Percentiles rank a stretch among this genome's conserved stretches.
Conservation (phyloP, 75 land plant genomes). For the Picea glauca region DNA sequence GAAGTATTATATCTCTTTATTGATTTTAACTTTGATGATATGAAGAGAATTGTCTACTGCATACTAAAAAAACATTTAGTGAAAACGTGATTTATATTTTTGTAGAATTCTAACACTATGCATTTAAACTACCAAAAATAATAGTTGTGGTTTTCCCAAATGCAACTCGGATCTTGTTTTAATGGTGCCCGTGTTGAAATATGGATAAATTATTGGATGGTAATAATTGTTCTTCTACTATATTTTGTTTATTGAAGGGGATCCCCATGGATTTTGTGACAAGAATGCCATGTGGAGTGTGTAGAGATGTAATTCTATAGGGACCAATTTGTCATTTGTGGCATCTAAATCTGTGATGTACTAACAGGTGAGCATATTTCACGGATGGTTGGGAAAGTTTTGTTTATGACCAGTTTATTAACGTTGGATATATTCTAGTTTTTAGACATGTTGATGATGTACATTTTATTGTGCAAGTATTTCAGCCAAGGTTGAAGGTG, state of each 20-base stretch:
- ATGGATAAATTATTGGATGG: too few relatives aligned
- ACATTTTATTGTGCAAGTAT: not conserved
- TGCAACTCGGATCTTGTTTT: too few relatives aligned
- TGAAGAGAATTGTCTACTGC: too few relatives aligned
- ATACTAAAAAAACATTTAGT: too few relatives aligned
- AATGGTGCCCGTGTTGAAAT: too few relatives aligned
- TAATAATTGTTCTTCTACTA: not conserved
- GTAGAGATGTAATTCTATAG: not conserved
- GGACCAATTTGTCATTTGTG: not conserved
- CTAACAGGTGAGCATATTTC: not conserved
- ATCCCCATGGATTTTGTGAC: not conserved
- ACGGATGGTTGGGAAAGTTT: not conserved
- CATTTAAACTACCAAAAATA: too few relatives aligned
- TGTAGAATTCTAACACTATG: too few relatives aligned
- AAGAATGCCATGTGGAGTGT: not conserved
- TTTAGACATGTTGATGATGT: not conserved
- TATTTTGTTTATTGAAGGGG: not conserved
- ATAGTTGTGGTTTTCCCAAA: too few relatives aligned
- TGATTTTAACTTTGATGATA: not conserved
- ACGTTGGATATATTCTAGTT: not conserved
- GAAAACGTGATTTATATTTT: too few relatives aligned
- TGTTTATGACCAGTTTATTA: not conserved
- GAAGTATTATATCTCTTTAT: not conserved
- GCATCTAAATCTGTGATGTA: not conserved
- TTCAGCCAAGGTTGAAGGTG: not conserved